These are phyloP conservation scores for Metarhizium anisopliae DNA, from an alignment of 2,329 filamentous ascomycete species.

Conservation along the genomic window DNA sequence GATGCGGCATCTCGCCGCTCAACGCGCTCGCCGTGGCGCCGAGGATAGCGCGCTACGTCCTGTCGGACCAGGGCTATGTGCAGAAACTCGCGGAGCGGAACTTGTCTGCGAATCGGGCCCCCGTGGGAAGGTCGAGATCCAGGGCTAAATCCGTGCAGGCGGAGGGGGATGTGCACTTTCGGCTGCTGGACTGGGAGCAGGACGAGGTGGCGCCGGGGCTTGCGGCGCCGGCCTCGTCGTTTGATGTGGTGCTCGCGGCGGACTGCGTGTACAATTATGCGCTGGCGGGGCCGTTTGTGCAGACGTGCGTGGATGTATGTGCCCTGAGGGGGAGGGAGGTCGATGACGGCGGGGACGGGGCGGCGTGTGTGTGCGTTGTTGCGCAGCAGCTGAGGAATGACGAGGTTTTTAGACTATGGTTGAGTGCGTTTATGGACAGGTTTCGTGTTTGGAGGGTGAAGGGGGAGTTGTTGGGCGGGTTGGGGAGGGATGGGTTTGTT, in stretches of 20 bases:
- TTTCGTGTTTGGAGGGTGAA: constrained; percentile 77
- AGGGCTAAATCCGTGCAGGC: constrained; percentile 19
- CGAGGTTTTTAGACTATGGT: constrained; percentile 78
- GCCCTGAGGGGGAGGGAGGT: constrained; percentile 34
- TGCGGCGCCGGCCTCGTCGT: constrained; percentile 31
- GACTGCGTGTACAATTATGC: constrained; percentile 95
- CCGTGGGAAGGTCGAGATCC: constrained; percentile 15
- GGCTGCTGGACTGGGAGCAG: constrained; percentile 75
- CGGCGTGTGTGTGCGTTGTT: constrained; percentile 65
- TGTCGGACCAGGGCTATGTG: constrained; percentile 86
- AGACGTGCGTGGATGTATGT: constrained; percentile 70
- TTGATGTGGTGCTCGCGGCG: constrained; percentile 73
- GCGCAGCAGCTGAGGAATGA: constrained; percentile 83
- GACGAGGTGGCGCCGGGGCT: constrained; percentile 40
- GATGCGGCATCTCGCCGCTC: constrained; percentile 78
- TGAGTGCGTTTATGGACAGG: constrained; percentile 52
- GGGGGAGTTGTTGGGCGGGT: constrained; percentile 43
- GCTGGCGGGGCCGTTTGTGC: constrained; percentile 72
- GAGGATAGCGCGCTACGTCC: constrained; percentile 55
- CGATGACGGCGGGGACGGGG: constrained; percentile 9
- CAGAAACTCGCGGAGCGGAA: constrained; percentile 70
- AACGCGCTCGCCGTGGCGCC: constrained; percentile 61
- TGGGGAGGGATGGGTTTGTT: constrained; percentile 64
- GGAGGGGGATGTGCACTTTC: constrained; percentile 48
- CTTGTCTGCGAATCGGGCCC: constrained; percentile 49